Conservation (phyloP, 306 rosid species). For the Cucurbita argyrosperma region DNA sequence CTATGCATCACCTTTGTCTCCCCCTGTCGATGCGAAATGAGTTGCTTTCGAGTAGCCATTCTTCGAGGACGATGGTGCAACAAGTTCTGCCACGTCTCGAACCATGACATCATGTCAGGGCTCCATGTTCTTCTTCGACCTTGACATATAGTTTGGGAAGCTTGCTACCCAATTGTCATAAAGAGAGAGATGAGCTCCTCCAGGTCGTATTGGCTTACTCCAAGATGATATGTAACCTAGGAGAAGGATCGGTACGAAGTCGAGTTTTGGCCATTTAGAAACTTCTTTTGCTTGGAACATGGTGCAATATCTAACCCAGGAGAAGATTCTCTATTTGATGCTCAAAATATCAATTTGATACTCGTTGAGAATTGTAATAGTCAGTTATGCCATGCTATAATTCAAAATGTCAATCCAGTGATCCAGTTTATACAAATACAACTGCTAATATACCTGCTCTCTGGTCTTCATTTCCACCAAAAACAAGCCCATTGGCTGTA, state of each 20-base stretch:
- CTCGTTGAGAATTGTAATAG: neutral
- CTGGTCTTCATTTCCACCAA: neutral
- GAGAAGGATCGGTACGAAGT: slow-evolving; percentile 16
- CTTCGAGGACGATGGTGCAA: slow-evolving; percentile 62
- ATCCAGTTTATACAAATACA: neutral
- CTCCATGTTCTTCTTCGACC: slow-evolving; percentile 34
- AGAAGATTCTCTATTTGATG: slow-evolving; percentile 59
- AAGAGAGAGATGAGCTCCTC: slow-evolving; percentile 28
- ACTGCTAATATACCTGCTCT: neutral
- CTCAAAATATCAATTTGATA: slow-evolving; percentile 6
- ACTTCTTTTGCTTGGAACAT: slow-evolving; percentile 45
- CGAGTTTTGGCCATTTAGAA: slow-evolving; percentile 63
- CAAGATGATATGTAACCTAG: slow-evolving; percentile 23
- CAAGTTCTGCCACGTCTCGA: slow-evolving; percentile 64
- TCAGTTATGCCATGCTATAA: neutral
- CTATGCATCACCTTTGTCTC: slow-evolving; percentile 70
- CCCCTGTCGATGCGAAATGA: too few relatives aligned
- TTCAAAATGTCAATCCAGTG: neutral
- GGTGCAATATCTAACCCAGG: slow-evolving; percentile 21
- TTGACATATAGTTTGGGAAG: slow-evolving; percentile 33
- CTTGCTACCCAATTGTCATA: slow-evolving; percentile 27
- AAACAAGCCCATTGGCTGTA: slow-evolving; percentile 1
- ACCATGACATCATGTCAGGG: slow-evolving; percentile 76
- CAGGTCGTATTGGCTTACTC: slow-evolving; percentile 24
- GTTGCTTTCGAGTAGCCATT: slow-evolving; percentile 46